A percentile compares a stretch with the other conserved stretches of the same genome.
Evolutionary conservation across 2,329 filamentous ascomycete species (phyloP).

Genomic region (Trichoderma asperellum): DNA sequence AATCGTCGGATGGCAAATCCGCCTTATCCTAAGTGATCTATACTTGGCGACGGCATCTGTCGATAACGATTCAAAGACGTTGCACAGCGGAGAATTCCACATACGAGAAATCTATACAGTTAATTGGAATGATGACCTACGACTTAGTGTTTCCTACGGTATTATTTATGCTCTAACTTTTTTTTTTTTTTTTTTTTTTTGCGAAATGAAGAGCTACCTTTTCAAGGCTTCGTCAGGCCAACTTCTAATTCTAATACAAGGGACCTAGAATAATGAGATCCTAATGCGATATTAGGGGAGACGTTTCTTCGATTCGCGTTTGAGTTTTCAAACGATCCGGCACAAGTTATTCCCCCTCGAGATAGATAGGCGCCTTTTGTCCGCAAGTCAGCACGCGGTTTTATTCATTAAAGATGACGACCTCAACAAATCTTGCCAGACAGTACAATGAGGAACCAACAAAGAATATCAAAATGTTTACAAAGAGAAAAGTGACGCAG

Average conservation of each 20-base stretch:
- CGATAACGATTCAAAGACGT: not conserved
- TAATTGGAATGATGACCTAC: not conserved
- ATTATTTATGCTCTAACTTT: too few relatives aligned
- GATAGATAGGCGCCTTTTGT: slow-evolving; percentile 48
- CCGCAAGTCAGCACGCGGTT: slow-evolving; percentile 55
- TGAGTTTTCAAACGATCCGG: slow-evolving; percentile 50
- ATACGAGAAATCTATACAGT: not conserved
- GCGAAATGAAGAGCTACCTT: too few relatives aligned
- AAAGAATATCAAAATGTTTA: not conserved
- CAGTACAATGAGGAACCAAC: not conserved
- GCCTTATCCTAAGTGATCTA: not conserved
- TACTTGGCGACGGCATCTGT: not conserved
- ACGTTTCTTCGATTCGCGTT: slow-evolving; percentile 43
- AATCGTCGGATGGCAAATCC: not conserved
- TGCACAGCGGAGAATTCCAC: not conserved
- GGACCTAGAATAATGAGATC: slow-evolving; percentile 33
- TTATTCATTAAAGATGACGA: slow-evolving; percentile 33
- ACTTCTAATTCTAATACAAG: too few relatives aligned
- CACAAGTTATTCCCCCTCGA: slow-evolving; percentile 41
- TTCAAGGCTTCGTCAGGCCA: too few relatives aligned
- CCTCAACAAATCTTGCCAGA: not conserved
- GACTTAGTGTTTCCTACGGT: too few relatives aligned
- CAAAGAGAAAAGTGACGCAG: not conserved
- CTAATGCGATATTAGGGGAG: slow-evolving; percentile 29
- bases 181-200: too few relatives aligned